Percentiles rank a stretch among this genome's conserved stretches.
Evolutionary conservation across 495 filamentous ascomycete genomes (phyloP).

Genomic region (Trichoderma erinaceum): DNA sequence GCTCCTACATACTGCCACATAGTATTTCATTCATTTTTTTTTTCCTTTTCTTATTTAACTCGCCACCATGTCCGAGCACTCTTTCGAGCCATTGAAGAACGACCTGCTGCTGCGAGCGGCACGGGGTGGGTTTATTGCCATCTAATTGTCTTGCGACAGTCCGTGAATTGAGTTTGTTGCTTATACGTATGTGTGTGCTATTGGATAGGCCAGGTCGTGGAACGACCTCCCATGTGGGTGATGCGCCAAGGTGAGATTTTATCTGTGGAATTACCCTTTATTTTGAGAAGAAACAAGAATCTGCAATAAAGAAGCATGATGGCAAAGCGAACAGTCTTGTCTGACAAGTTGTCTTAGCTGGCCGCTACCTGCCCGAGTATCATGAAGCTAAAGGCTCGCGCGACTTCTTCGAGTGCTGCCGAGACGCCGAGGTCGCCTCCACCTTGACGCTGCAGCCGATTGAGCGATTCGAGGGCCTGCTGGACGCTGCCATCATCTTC

Average conservation of each 20-base stretch:
- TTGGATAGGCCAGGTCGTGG: slow-evolving; percentile 70
- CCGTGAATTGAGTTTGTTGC: not conserved
- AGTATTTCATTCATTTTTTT: not conserved
- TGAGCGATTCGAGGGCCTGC: slow-evolving; percentile 79
- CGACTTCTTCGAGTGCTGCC: slow-evolving; percentile 98
- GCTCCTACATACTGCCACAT: not conserved
- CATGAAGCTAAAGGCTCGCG: slow-evolving; percentile 81
- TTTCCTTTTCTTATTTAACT: too few relatives aligned
- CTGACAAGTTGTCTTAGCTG: slow-evolving; percentile 50
- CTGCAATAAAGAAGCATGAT: not conserved
- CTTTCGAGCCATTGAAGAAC: slow-evolving; percentile 79
- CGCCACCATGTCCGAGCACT: slow-evolving; percentile 43
- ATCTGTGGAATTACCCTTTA: not conserved
- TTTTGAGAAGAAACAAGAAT: too few relatives aligned
- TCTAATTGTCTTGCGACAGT: slow-evolving; percentile 18
- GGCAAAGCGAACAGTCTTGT: slow-evolving; percentile 17
- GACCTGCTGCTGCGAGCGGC: slow-evolving; percentile 85
- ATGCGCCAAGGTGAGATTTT: slow-evolving; percentile 55
- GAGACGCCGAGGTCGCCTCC: slow-evolving; percentile 83
- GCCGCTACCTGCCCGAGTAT: slow-evolving; percentile 96
- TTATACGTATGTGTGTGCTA: not conserved
- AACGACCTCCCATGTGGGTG: slow-evolving; percentile 92
- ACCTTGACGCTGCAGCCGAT: slow-evolving; percentile 89
- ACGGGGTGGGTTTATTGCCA: slow-evolving; percentile 54
- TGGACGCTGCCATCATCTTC: slow-evolving; percentile 98